phyloP scores from a whole-genome alignment of 129 eudicot species.

The Artemisia argyi region DNA sequence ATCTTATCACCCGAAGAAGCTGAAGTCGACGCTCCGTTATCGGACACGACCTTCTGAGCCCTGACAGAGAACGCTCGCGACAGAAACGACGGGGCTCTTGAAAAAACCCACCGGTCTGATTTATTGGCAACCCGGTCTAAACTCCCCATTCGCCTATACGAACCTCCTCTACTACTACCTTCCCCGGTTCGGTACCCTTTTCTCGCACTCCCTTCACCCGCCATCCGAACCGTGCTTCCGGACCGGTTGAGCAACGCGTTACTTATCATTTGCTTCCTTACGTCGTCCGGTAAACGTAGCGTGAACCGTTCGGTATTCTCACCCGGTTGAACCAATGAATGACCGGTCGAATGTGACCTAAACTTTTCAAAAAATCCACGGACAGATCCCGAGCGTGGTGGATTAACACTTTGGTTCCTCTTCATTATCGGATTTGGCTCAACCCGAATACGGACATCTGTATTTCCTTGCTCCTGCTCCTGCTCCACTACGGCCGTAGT shows the following conservation, averaged over 20 bases:
- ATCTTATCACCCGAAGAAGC: slow-evolving; percentile 32
- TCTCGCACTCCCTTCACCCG: slow-evolving; percentile 48
- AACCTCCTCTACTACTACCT: slow-evolving; percentile 44
- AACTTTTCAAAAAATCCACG: slow-evolving; percentile 53
- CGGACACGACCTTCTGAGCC: slow-evolving; percentile 62
- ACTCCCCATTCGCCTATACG: slow-evolving; percentile 42
- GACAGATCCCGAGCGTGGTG: slow-evolving; percentile 47
- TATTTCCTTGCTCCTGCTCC: slow-evolving; percentile 10
- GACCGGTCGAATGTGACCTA: slow-evolving; percentile 85
- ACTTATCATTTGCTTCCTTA: slow-evolving; percentile 63
- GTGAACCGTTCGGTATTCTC: slow-evolving; percentile 76
- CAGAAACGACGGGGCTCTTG: slow-evolving; percentile 53
- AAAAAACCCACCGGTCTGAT: slow-evolving; percentile 71
- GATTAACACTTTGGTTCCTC: slow-evolving; percentile 36
- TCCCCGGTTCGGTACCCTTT: slow-evolving; percentile 57
- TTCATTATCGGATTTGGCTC: slow-evolving; percentile 19
- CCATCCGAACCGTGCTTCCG: slow-evolving; percentile 43
- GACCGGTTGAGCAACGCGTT: slow-evolving; percentile 63
- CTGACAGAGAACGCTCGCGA: slow-evolving; percentile 56
- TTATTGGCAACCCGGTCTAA: slow-evolving; percentile 41
- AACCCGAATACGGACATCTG: slow-evolving; percentile 36
- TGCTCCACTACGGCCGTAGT: background rate
- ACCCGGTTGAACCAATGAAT: slow-evolving; percentile 65
- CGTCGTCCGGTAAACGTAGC: slow-evolving; percentile 60
- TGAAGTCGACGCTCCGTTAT: slow-evolving; percentile 48